A percentile compares a stretch with the other conserved stretches of the same genome.
Evolutionary conservation across 257 asterid genomes (phyloP).

Genomic region (Solanum pimpinellifolium): DNA sequence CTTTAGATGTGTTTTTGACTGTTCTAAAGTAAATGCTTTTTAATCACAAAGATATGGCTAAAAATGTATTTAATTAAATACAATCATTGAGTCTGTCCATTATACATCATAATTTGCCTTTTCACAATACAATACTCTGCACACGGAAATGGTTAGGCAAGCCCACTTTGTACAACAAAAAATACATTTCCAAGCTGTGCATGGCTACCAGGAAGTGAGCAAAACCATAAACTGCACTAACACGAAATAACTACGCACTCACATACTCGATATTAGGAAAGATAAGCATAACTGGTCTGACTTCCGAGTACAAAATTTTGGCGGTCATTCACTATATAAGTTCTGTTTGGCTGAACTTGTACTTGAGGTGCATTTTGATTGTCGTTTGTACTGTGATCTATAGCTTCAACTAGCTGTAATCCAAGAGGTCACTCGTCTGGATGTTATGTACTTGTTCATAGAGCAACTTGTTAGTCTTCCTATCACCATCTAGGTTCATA

Average conservation of each 20-base stretch:
- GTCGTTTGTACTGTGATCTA: not conserved
- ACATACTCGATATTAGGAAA: not conserved
- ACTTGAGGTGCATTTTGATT: not conserved
- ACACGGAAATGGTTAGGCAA: not conserved
- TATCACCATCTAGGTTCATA: not conserved
- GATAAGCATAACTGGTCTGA: not conserved
- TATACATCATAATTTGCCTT: not conserved
- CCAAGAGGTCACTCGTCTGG: not conserved
- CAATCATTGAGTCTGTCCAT: not conserved
- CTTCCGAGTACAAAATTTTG: not conserved
- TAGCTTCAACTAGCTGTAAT: not conserved
- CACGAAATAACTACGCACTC: not conserved
- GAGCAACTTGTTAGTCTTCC: not conserved
- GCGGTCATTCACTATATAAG: not conserved
- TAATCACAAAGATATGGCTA: not conserved
- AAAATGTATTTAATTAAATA: not conserved
- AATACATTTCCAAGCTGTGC: not conserved
- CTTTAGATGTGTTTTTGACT: not conserved
- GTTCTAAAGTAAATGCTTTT: not conserved
- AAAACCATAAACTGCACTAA: not conserved
- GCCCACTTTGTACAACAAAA: not conserved
- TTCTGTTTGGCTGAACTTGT: not conserved
- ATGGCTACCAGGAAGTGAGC: not conserved
- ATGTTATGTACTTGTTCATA: conserved; percentile 3
- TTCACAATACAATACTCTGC: not conserved